phyloP scores from a whole-genome alignment of 2,329 filamentous ascomycete genomes.

The Fusarium verrucosum region DNA sequence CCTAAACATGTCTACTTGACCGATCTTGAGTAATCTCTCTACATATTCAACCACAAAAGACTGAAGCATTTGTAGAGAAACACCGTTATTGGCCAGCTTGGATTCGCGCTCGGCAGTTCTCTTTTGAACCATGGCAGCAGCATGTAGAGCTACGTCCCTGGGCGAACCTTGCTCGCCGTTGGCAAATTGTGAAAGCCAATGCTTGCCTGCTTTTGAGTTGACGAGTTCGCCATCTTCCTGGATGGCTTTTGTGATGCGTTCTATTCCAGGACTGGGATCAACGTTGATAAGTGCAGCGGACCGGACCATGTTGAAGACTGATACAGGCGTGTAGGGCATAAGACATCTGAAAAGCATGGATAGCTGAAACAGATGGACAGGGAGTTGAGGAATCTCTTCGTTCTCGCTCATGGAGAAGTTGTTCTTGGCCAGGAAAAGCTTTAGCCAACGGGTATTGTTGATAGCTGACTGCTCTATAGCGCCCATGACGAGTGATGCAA shows the following conservation, averaged over 20 bases:
- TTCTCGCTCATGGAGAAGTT: constrained; percentile 32
- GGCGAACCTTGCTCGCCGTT: background rate
- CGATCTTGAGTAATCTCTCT: constrained; percentile 2
- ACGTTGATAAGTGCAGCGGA: constrained; percentile 38
- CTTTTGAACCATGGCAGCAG: constrained; percentile 8
- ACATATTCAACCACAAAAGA: constrained; percentile 7
- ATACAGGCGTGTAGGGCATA: constrained; percentile 23
- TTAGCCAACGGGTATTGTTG: constrained; percentile 47
- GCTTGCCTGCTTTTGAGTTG: constrained; percentile 43
- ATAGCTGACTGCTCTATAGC: constrained; percentile 42
- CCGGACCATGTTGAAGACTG: constrained; percentile 31
- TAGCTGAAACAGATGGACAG: constrained; percentile 29
- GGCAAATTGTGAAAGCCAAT: constrained; percentile 45
- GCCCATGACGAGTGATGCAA: constrained; percentile 39
- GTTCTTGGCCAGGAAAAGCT: constrained; percentile 46
- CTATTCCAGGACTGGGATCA: constrained; percentile 33
- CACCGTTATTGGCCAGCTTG: constrained; percentile 4
- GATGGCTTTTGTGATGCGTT: constrained; percentile 38
- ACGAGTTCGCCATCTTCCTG: constrained; percentile 37
- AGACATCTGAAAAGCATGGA: constrained; percentile 18
- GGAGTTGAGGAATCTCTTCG: constrained; percentile 40
- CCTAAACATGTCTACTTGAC: background rate
- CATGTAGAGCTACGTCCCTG: background rate
- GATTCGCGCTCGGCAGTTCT: background rate
- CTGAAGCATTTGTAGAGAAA: constrained; percentile 8